Conservation (phyloP, 352 stramenopile genomes). For the Phytophthora rubi region DNA sequence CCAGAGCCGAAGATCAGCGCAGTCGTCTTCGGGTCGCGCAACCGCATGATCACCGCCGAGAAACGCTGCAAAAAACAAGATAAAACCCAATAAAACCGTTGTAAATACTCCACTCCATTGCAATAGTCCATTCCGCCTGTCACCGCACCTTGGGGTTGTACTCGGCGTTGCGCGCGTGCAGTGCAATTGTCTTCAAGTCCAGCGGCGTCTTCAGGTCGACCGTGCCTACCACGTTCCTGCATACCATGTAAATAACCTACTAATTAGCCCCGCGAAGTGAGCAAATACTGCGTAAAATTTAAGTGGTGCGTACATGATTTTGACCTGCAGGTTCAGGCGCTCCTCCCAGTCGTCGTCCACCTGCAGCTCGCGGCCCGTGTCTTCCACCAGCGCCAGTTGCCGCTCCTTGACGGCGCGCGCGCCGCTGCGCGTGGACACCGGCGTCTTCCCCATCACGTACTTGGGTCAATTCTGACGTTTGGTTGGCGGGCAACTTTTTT, state of each 20-base stretch:
- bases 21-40: constrained; percentile 97
- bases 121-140: neutral
- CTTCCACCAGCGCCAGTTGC: constrained; percentile 72
- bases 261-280: neutral
- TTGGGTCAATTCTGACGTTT: constrained; percentile 11
- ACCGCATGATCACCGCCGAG: constrained; percentile 95
- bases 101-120: neutral
- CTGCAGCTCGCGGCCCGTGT: constrained; percentile 48
- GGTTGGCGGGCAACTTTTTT: neutral
- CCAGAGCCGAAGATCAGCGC: constrained; percentile 98
- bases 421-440: constrained; percentile 36
- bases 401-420: constrained; percentile 70
- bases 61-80: constrained; percentile 77
- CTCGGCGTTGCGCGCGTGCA: constrained; percentile 98
- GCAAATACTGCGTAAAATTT: too few relatives aligned
- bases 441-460: constrained; percentile 16
- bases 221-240: constrained; percentile 94
- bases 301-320: constrained; percentile 66
- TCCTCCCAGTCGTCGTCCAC: constrained; percentile 85
- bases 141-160: constrained; percentile 97
- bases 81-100: neutral
- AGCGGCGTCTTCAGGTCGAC: constrained; percentile 95
- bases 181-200: constrained; percentile 97
- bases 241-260: neutral
- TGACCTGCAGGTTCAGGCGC: constrained; percentile 79